Conservation (phyloP, 2,329 filamentous ascomycete genomes). For the Clonostachys sp. region DNA sequence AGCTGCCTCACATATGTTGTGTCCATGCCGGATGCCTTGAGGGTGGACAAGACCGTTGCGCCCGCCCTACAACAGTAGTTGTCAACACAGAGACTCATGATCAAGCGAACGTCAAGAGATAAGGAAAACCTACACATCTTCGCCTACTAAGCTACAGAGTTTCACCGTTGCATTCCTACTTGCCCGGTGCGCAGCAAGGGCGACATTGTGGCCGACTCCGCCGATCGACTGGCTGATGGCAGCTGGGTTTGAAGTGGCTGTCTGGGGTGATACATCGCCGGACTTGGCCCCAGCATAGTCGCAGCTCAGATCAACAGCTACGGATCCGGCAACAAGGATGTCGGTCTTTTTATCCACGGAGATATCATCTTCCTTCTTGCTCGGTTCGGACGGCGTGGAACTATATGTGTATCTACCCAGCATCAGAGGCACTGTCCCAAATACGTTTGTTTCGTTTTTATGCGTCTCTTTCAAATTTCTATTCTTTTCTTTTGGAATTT, state of each 20-base stretch:
- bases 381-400: background rate
- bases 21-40: constrained; percentile 61
- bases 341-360: constrained; percentile 36
- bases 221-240: constrained; percentile 78
- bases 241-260: constrained; percentile 83
- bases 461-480: no score
- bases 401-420: no score
- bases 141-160: constrained; percentile 76
- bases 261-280: constrained; percentile 34
- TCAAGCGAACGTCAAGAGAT: no score
- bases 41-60: constrained; percentile 61
- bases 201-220: constrained; percentile 89
- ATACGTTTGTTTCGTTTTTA: no score
- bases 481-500: no score
- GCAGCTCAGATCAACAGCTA: constrained; percentile 84
- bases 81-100: background rate
- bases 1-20: constrained; percentile 58
- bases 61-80: constrained; percentile 51
- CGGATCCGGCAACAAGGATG: constrained; percentile 84
- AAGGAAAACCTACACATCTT: constrained; percentile 57
- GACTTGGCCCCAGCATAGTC: constrained; percentile 49
- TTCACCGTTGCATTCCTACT: constrained; percentile 58
- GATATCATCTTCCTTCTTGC: constrained; percentile 5
- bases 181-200: constrained; percentile 70
- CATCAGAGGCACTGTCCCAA: no score